Conservation (phyloP, 179 eudicot genomes). For the Dionaea muscipula region DNA sequence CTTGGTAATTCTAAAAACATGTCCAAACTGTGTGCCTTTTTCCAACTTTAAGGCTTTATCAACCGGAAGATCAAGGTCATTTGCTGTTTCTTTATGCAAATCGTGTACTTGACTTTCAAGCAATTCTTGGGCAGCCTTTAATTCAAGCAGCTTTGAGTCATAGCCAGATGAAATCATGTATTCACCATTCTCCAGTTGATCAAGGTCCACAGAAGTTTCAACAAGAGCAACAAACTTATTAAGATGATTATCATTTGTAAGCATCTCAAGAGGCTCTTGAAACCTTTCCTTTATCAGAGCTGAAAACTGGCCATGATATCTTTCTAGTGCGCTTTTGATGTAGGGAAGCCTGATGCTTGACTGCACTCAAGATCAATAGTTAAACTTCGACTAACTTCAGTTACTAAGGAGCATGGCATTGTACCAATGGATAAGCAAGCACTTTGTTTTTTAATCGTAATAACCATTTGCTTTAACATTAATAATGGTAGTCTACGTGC, state of each 20-base stretch:
- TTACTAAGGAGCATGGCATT: background rate
- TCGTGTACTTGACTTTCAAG: constrained; percentile 56
- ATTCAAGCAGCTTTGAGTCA: constrained; percentile 49
- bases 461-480: no score
- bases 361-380: constrained; percentile 25
- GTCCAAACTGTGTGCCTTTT: constrained; percentile 94
- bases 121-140: constrained; percentile 62
- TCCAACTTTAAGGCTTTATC: constrained; percentile 80
- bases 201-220: constrained; percentile 85
- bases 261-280: constrained; percentile 43
- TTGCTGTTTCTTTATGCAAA: constrained; percentile 61
- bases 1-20: constrained; percentile 95
- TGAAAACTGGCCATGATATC: constrained; percentile 60
- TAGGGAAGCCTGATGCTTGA: constrained; percentile 84
- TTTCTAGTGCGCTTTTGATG: constrained; percentile 58
- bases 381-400: background rate
- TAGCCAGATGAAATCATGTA: constrained; percentile 87
- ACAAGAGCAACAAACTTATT: constrained; percentile 80
- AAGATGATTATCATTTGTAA: constrained; percentile 68
- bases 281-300: constrained; percentile 59
- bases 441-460: no score
- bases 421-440: background rate
- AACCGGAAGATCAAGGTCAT: constrained; percentile 70
- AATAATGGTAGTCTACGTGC: no score
- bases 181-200: constrained; percentile 92